phyloP scores from a whole-genome alignment of 1,284 basidiomycete genomes.

The Meripilus lineatus region DNA sequence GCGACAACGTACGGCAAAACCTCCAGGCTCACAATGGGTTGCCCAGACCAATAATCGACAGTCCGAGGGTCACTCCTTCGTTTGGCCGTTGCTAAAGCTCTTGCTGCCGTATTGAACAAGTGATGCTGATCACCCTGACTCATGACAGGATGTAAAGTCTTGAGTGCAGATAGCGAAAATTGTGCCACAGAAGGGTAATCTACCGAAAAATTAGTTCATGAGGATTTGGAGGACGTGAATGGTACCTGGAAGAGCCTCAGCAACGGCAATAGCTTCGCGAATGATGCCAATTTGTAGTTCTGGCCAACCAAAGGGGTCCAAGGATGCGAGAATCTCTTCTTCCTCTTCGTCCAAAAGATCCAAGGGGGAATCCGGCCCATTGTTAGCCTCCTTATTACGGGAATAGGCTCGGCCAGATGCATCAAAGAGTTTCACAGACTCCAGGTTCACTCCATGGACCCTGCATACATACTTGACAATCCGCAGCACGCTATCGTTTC shows the following conservation, averaged over 20 bases:
- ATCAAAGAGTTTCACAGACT: conserved; percentile 51
- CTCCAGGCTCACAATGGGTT: conserved; percentile 75
- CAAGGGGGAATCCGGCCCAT: conserved; percentile 12
- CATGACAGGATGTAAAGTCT: conserved; percentile 61
- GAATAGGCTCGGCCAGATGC: conserved; percentile 7
- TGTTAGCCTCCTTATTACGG: conserved; percentile 18
- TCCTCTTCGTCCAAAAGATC: conserved; percentile 22
- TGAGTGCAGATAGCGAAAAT: conserved; percentile 75
- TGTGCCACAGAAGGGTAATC: conserved; percentile 75
- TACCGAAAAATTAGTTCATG: conserved; percentile 25
- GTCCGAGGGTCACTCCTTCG: conserved; percentile 68
- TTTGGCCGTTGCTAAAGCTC: conserved; percentile 67
- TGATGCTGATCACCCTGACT: conserved; percentile 71
- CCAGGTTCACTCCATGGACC: conserved; percentile 76
- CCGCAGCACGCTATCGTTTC: conserved; percentile 73
- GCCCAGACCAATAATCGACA: conserved; percentile 82
- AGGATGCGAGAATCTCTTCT: conserved; percentile 34
- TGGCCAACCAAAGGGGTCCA: conserved; percentile 82
- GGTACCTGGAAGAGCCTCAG: conserved; percentile 85
- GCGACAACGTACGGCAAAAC: conserved; percentile 57
- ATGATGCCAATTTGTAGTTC: conserved; percentile 89
- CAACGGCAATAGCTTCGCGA: conserved; percentile 85
- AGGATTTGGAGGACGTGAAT: conserved; percentile 12
- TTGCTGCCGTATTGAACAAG: conserved; percentile 65
- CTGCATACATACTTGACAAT: conserved; percentile 72